A percentile compares a stretch with the other conserved stretches of the same genome.
These are phyloP conservation scores for Cenchrus fungigraminus DNA, from an alignment of 176 grass and related monocot species.

Conservation along the genomic window DNA sequence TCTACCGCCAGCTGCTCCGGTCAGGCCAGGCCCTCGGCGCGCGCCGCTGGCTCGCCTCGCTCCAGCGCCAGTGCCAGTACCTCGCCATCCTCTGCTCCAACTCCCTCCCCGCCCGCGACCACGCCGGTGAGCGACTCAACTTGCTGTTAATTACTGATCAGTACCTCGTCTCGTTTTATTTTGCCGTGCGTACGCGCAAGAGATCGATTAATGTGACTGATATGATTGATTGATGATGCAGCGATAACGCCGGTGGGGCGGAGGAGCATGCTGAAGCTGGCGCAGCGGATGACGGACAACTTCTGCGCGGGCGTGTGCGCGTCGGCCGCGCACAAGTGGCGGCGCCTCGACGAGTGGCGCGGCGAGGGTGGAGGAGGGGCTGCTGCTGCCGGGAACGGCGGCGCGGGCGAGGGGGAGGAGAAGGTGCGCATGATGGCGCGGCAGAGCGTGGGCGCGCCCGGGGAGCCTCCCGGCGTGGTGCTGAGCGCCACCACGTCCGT, in stretches of 20 bases:
- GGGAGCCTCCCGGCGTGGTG: slow-evolving; percentile 64
- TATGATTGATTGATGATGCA: background rate
- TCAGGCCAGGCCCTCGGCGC: slow-evolving; percentile 77
- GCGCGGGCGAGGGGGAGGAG: slow-evolving; percentile 47
- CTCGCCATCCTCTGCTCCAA: slow-evolving; percentile 68
- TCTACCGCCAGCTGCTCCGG: slow-evolving; percentile 65
- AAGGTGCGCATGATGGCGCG: slow-evolving; percentile 78
- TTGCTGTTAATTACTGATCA: too few relatives aligned
- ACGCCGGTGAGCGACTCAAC: slow-evolving; percentile 46
- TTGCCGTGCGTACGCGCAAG: too few relatives aligned
- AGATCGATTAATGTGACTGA: too few relatives aligned
- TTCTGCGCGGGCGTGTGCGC: slow-evolving; percentile 71
- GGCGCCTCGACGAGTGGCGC: slow-evolving; percentile 62
- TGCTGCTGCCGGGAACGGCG: background rate
- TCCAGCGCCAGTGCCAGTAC: slow-evolving; percentile 78
- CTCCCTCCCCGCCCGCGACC: slow-evolving; percentile 44
- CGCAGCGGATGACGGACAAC: slow-evolving; percentile 73
- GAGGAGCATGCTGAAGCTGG: slow-evolving; percentile 76
- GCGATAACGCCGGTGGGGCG: slow-evolving; percentile 56
- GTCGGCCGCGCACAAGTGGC: slow-evolving; percentile 70
- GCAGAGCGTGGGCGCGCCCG: slow-evolving; percentile 63
- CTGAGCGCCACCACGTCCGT: slow-evolving; percentile 75
- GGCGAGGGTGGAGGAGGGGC: background rate
- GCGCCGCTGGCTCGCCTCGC: slow-evolving; percentile 64
- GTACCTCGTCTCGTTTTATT: too few relatives aligned